Conservation (phyloP, 192 early-diverging fungal genomes). For the Backusella circina region DNA sequence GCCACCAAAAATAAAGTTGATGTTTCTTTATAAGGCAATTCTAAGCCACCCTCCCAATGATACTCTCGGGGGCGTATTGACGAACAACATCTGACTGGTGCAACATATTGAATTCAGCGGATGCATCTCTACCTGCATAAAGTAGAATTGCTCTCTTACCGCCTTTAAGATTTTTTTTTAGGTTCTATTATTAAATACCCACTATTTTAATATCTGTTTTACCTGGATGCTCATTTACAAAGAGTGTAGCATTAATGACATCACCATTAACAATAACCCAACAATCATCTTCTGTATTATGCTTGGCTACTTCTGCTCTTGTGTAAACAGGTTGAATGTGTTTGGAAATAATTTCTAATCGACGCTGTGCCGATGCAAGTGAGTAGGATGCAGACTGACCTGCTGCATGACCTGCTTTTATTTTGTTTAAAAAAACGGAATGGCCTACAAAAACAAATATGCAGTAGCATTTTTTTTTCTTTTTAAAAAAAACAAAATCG, state of each 20-base stretch:
- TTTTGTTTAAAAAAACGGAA: not conserved
- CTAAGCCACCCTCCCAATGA: constrained; percentile 17
- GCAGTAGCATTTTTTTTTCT: not conserved
- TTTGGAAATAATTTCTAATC: not conserved
- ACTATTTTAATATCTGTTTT: not conserved
- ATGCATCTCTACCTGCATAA: constrained; percentile 73
- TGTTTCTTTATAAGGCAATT: not conserved
- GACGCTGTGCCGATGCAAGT: not conserved
- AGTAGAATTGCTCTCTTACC: constrained; percentile 84
- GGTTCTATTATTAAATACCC: no score
- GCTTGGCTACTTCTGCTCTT: constrained; percentile 74
- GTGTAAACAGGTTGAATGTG: not conserved
- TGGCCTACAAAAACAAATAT: not conserved
- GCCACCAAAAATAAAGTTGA: not conserved
- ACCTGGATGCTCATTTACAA: constrained; percentile 78
- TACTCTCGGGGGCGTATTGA: constrained; percentile 52
- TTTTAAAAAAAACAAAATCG: not conserved
- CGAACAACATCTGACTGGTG: constrained; percentile 72
- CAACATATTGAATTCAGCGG: constrained; percentile 80
- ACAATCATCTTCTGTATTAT: constrained; percentile 77
- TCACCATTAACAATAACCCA: constrained; percentile 86
- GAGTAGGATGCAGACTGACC: not conserved
- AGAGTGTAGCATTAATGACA: constrained; percentile 73
- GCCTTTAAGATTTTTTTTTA: not conserved
- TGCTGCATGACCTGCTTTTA: not conserved